Evolutionary conservation across 1,284 basidiomycete genomes (phyloP).

Genomic region (Fomitopsis betulina): DNA sequence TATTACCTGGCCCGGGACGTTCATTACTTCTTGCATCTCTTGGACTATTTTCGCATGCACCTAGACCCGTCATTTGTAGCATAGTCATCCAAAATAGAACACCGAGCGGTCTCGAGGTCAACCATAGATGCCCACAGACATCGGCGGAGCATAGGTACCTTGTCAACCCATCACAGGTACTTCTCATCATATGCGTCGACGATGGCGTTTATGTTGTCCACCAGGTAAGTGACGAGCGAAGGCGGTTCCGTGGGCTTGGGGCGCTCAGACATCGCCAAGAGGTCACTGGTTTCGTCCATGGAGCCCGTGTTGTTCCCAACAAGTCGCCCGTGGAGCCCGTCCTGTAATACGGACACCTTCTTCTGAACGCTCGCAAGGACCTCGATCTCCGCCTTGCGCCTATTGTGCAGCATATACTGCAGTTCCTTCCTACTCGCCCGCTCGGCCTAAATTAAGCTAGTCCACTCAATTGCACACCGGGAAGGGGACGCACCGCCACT

Average conservation of each 20-base stretch:
- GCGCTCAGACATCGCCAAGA: background rate
- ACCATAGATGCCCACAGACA: background rate
- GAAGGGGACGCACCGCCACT: conserved; percentile 62
- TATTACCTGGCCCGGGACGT: background rate
- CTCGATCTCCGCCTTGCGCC: conserved; percentile 89
- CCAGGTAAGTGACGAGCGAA: conserved; percentile 18
- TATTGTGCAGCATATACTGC: conserved; percentile 68
- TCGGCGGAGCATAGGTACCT: background rate
- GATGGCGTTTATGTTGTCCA: conserved; percentile 13
- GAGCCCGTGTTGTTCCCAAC: background rate
- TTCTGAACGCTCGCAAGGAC: conserved; percentile 39
- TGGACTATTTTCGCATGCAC: background rate
- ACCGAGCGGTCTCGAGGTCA: background rate
- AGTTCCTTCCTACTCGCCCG: conserved; percentile 61
- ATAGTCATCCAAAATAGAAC: background rate
- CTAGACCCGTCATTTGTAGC: background rate
- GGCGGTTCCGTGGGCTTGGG: background rate
- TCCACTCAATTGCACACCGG: background rate
- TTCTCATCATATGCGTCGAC: background rate
- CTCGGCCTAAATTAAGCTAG: background rate
- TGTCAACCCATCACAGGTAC: background rate
- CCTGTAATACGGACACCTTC: background rate
- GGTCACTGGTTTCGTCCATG: background rate
- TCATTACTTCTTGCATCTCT: background rate
- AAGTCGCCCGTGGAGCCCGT: background rate